These are phyloP conservation scores for Avena atlantica DNA, from an alignment of 176 grass and related monocot genomes.

Conservation along the genomic window DNA sequence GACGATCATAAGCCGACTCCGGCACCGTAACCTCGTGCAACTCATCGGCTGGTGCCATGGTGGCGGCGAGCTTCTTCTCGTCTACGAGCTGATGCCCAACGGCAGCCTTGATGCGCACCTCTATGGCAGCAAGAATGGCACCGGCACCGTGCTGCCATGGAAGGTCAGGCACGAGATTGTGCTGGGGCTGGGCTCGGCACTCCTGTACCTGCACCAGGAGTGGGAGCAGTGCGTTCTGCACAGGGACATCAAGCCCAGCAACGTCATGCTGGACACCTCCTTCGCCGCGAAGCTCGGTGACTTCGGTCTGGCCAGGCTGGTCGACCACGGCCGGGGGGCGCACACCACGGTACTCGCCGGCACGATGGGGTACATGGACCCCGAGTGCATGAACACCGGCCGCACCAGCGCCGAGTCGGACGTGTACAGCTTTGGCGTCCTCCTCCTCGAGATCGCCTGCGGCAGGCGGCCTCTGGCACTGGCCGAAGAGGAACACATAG, in stretches of 20 bases:
- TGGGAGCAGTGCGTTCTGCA: slow-evolving; percentile 53
- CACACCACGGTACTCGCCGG: slow-evolving; percentile 12
- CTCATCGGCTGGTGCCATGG: slow-evolving; percentile 78
- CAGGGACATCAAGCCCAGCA: slow-evolving; percentile 39
- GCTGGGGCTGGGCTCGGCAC: slow-evolving; percentile 20
- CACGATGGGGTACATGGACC: slow-evolving; percentile 38
- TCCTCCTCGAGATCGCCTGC: slow-evolving; percentile 46
- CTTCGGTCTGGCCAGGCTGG: slow-evolving; percentile 35
- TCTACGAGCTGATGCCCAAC: slow-evolving; percentile 61
- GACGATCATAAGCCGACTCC: slow-evolving; percentile 56
- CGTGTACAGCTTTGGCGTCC: slow-evolving; percentile 86
- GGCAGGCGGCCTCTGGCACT: neutral
- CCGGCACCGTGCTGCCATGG: slow-evolving; percentile 38
- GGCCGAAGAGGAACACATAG: neutral
- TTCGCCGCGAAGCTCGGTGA: slow-evolving; percentile 40
- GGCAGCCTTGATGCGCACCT: slow-evolving; percentile 54
- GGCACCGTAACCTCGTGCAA: slow-evolving; percentile 68
- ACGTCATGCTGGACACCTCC: slow-evolving; percentile 41
- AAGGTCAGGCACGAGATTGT: slow-evolving; percentile 24
- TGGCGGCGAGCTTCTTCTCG: slow-evolving; percentile 46
- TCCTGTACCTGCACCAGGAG: slow-evolving; percentile 40
- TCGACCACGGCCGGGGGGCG: slow-evolving; percentile 16
- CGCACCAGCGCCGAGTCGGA: slow-evolving; percentile 57
- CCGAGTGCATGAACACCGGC: neutral
- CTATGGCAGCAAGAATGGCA: neutral